Percentiles rank a stretch among this genome's conserved stretches.
Conservation (phyloP, 192 early-diverging fungal genomes). For the Oehlia diaphana region DNA sequence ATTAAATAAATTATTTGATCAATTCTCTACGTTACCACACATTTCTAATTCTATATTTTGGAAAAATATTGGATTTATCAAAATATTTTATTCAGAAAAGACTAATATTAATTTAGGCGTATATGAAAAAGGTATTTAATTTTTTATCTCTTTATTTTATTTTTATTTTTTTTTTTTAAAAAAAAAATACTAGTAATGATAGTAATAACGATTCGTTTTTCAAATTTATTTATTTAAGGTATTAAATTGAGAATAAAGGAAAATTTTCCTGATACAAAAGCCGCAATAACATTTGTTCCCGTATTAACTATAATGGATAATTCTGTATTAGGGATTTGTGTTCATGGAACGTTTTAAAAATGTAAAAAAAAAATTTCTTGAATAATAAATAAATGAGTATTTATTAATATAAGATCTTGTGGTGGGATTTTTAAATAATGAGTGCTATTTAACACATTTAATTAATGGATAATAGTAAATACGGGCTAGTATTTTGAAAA, state of each 20-base stretch:
- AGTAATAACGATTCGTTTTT: not conserved
- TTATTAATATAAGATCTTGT: too few relatives aligned
- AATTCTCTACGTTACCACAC: not conserved
- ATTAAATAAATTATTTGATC: constrained; percentile 1
- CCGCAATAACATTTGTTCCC: constrained; percentile 17
- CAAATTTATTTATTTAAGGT: not conserved
- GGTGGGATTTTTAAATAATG: too few relatives aligned
- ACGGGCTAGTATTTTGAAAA: too few relatives aligned
- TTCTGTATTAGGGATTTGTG: constrained; percentile 1
- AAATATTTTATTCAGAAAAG: constrained; percentile 28
- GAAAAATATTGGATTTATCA: constrained; percentile 10
- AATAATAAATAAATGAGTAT: too few relatives aligned
- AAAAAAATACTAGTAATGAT: not conserved
- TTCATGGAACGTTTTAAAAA: constrained; percentile 11
- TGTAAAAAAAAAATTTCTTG: too few relatives aligned
- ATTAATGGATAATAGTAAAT: too few relatives aligned
- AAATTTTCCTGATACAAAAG: not conserved
- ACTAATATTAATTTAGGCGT: not conserved
- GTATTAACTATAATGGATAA: constrained; percentile 12
- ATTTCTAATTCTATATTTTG: not conserved
- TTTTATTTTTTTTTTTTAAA: too few relatives aligned
- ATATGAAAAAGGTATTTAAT: constrained; percentile 14
- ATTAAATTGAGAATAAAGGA: constrained; percentile 6
- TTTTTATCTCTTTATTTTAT: too few relatives aligned
- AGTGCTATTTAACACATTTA: too few relatives aligned